Conservation (phyloP, 2,329 filamentous ascomycete genomes). For the Neoscytalidium dimidiatum region DNA sequence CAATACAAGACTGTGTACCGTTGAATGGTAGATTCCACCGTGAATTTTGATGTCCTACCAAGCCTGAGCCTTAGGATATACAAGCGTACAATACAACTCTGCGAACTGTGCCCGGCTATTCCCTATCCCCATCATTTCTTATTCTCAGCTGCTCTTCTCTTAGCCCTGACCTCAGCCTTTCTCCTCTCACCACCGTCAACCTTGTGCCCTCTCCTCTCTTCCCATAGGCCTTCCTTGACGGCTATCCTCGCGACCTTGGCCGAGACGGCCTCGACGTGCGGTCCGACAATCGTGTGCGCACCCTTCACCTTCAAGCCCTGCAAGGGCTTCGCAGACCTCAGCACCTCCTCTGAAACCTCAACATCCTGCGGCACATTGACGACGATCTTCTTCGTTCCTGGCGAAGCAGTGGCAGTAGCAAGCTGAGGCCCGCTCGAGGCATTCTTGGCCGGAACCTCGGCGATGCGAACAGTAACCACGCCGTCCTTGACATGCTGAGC, state of each 20-base stretch:
- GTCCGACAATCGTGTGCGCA: slow-evolving; percentile 71
- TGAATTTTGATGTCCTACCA: not conserved
- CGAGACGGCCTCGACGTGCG: slow-evolving; percentile 70
- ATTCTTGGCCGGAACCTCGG: slow-evolving; percentile 51
- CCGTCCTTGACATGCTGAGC: slow-evolving; percentile 70
- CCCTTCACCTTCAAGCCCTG: slow-evolving; percentile 67
- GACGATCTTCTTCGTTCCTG: slow-evolving; percentile 59
- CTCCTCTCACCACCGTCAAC: slow-evolving; percentile 95
- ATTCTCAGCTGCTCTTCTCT: slow-evolving; percentile 77
- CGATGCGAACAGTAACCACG: slow-evolving; percentile 58
- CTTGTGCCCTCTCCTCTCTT: slow-evolving; percentile 82
- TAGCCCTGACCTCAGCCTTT: slow-evolving; percentile 81
- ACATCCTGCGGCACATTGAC: slow-evolving; percentile 58
- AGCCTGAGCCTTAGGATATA: not conserved
- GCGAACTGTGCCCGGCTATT: no score
- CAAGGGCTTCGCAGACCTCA: slow-evolving; percentile 8
- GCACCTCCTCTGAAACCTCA: slow-evolving; percentile 28
- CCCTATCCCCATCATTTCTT: slow-evolving; percentile 58
- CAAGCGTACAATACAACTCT: not conserved
- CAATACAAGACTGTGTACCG: no score
- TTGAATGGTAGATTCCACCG: no score
- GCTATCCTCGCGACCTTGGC: slow-evolving; percentile 66
- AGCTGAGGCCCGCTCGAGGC: not conserved
- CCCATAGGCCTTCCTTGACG: slow-evolving; percentile 89
- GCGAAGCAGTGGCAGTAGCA: slow-evolving; percentile 55